These are phyloP conservation scores for Colletotrichum sp. DNA, from an alignment of 2,329 filamentous ascomycete species.

Conservation along the genomic window DNA sequence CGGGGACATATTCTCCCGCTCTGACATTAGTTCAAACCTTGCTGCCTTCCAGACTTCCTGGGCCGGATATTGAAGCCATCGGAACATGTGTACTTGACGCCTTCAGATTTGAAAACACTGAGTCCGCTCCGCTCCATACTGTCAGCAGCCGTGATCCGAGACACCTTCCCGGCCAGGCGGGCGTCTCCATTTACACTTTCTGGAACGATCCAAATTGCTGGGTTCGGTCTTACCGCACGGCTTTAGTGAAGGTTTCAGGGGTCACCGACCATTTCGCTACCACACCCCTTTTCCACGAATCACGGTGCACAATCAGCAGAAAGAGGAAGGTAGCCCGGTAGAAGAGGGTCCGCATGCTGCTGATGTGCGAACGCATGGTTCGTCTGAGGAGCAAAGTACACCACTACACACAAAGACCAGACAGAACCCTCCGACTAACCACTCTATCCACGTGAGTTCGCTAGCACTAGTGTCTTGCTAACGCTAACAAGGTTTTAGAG, in stretches of 20 bases:
- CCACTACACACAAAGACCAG: background rate
- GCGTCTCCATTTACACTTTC: background rate
- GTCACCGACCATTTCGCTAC: background rate
- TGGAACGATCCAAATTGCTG: background rate
- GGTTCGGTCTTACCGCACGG: background rate
- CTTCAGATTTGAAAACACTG: accelerated
- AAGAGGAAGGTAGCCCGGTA: background rate
- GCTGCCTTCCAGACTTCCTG: background rate
- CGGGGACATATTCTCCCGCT: background rate
- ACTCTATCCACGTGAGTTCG: background rate
- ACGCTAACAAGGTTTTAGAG: background rate
- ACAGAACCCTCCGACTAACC: background rate
- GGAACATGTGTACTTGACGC: background rate
- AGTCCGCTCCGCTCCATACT: background rate
- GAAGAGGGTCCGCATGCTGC: background rate
- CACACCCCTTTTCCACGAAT: background rate
- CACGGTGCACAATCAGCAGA: background rate
- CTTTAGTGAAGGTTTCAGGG: background rate
- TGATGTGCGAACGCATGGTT: background rate
- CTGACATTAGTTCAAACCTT: background rate
- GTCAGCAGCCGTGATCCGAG: background rate
- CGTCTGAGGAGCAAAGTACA: background rate
- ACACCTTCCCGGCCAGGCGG: background rate
- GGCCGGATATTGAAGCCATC: background rate
- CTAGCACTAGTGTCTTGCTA: background rate